Evolutionary conservation across 441 rosid species (phyloP).

Genomic region (Francoa sonchifolia): DNA sequence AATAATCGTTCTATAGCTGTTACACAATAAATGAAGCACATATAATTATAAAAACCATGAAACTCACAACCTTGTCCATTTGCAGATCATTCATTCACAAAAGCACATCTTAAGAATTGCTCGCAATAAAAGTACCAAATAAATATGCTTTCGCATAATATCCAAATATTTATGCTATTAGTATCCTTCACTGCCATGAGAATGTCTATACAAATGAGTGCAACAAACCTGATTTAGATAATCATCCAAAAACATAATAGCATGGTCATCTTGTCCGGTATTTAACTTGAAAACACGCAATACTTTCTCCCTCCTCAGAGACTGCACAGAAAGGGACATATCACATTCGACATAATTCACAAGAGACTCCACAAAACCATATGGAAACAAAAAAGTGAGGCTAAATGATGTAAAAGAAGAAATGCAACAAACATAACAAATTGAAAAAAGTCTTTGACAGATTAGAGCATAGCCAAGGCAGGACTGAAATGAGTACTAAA

Average conservation of each 20-base stretch:
- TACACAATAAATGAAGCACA: neutral
- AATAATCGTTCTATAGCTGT: neutral
- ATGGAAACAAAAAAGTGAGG: neutral
- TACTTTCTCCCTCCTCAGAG: conserved; percentile 57
- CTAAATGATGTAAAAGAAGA: neutral
- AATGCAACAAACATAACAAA: neutral
- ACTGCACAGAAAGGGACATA: conserved; percentile 24
- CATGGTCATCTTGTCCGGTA: conserved; percentile 92
- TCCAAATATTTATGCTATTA: neutral
- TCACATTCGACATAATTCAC: neutral
- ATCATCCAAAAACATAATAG: conserved; percentile 72
- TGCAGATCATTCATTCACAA: too few species aligned
- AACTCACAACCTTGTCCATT: neutral
- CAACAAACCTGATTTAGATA: conserved; percentile 58
- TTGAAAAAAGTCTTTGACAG: too few species aligned
- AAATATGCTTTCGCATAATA: conserved; percentile 2
- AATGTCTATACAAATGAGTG: neutral
- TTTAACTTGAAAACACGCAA: conserved; percentile 75
- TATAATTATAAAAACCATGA: conserved; percentile 2
- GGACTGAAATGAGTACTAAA: neutral
- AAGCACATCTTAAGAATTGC: too few species aligned
- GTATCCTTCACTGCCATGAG: conserved; percentile 3
- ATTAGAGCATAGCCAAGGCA: too few species aligned
- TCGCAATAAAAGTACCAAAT: neutral
- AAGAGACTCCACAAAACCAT: neutral